A percentile compares a stretch with the other conserved stretches of the same genome.
phyloP scores from a whole-genome alignment of 345 rosid genomes.

The Mangifera indica region DNA sequence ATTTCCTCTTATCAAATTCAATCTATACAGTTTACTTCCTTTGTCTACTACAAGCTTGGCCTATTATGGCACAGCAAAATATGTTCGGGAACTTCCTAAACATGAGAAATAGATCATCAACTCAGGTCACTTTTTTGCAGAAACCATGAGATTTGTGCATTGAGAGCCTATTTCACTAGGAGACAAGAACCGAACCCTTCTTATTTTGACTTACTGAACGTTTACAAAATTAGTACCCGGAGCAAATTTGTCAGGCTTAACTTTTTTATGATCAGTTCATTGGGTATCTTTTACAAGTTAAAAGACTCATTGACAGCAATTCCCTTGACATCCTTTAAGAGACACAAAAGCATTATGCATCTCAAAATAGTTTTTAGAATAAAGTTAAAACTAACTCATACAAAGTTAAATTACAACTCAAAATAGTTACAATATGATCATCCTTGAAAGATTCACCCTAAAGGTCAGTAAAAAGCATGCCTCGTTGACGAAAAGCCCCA shows the following conservation, averaged over 20 bases:
- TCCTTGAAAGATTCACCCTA: slow-evolving; percentile 15
- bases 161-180: background rate
- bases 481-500: background rate
- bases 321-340: background rate
- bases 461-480: slow-evolving; percentile 4
- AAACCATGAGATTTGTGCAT: background rate
- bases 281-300: background rate
- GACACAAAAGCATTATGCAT: slow-evolving; percentile 1
- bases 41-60: background rate
- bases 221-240: too few species aligned
- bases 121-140: background rate
- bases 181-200: background rate
- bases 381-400: background rate
- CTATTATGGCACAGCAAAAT: background rate
- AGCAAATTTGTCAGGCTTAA: background rate
- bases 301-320: background rate
- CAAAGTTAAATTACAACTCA: slow-evolving; percentile 22
- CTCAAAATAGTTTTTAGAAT: slow-evolving; percentile 6
- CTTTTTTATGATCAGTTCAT: background rate
- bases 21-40: background rate
- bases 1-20: background rate
- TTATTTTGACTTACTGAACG: background rate
- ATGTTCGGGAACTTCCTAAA: background rate
- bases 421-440: slow-evolving; percentile 25
- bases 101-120: background rate